These are phyloP conservation scores for Scolecobasidium constrictum DNA, from an alignment of 2,329 filamentous ascomycete species.

Conservation along the genomic window DNA sequence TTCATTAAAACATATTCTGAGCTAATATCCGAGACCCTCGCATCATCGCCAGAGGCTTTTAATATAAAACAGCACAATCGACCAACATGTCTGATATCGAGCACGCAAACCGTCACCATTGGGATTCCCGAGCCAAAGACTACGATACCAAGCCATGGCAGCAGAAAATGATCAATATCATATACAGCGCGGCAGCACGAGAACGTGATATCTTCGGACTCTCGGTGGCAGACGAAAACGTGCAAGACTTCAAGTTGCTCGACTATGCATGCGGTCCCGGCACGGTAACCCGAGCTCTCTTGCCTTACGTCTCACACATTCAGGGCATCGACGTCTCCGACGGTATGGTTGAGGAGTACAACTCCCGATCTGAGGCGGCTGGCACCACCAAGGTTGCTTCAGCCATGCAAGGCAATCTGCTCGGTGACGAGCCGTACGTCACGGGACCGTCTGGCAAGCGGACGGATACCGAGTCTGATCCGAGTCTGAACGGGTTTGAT, in stretches of 20 bases:
- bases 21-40: too few relatives aligned
- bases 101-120: conserved; percentile 7
- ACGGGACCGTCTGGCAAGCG: not conserved
- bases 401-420: not conserved
- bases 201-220: conserved; percentile 5
- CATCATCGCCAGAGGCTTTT: too few relatives aligned
- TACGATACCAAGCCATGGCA: conserved; percentile 8
- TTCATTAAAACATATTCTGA: too few relatives aligned
- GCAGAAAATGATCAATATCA: conserved; percentile 2
- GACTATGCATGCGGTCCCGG: conserved; percentile 9
- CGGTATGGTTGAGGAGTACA: conserved; percentile 4
- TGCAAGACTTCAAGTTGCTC: not conserved
- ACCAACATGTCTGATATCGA: conserved; percentile 2
- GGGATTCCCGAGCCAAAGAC: conserved; percentile 2
- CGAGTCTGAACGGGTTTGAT: not conserved
- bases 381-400: not conserved
- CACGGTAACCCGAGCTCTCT: not conserved
- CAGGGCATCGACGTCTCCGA: conserved; percentile 1
- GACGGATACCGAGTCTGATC: not conserved
- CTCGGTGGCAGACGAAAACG: not conserved
- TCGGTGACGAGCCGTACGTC: not conserved
- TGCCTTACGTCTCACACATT: not conserved
- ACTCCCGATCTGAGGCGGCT: not conserved
- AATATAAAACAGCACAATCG: too few relatives aligned
- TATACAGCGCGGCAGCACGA: not conserved